Percentiles rank a stretch among this genome's conserved stretches.
phyloP scores from a whole-genome alignment of 371 early-diverging fungal genomes.

The Rhizopus stolonifer region DNA sequence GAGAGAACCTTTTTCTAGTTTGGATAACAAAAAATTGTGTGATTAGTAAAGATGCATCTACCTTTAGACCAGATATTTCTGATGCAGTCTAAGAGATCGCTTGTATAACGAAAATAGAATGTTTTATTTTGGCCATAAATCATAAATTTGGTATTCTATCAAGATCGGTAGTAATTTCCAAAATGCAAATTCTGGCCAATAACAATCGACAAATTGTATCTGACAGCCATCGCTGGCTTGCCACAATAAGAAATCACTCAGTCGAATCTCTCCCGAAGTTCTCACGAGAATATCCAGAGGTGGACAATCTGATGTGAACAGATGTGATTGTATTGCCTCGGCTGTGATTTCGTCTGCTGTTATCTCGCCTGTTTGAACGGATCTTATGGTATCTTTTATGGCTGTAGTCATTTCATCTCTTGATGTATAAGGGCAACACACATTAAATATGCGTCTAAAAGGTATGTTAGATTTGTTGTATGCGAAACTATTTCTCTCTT shows the following conservation, averaged over 20 bases:
- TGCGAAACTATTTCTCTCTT: constrained; percentile 15
- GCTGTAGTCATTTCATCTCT: constrained; percentile 86
- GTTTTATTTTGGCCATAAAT: too few species aligned
- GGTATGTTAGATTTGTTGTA: too few species aligned
- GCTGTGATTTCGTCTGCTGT: constrained; percentile 62
- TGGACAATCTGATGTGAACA: constrained; percentile 74
- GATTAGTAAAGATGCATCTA: too few species aligned
- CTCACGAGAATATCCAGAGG: constrained; percentile 94
- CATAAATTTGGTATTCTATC: constrained; percentile 74
- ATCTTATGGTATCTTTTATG: constrained; percentile 49
- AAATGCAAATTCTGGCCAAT: constrained; percentile 95
- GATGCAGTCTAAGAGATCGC: too few species aligned
- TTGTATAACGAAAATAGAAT: too few species aligned
- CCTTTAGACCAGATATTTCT: too few species aligned
- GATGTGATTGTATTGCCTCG: constrained; percentile 56
- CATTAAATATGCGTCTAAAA: constrained; percentile 76
- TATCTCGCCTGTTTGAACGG: constrained; percentile 57
- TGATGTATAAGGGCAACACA: constrained; percentile 97
- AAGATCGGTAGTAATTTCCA: constrained; percentile 83
- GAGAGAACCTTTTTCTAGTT: too few species aligned
- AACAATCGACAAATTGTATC: constrained; percentile 82
- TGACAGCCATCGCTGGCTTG: constrained; percentile 76
- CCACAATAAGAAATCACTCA: constrained; percentile 98
- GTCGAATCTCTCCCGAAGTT: constrained; percentile 95
- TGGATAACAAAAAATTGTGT: too few species aligned